phyloP scores from a whole-genome alignment of 306 rosid species.

The Clitoria ternatea region DNA sequence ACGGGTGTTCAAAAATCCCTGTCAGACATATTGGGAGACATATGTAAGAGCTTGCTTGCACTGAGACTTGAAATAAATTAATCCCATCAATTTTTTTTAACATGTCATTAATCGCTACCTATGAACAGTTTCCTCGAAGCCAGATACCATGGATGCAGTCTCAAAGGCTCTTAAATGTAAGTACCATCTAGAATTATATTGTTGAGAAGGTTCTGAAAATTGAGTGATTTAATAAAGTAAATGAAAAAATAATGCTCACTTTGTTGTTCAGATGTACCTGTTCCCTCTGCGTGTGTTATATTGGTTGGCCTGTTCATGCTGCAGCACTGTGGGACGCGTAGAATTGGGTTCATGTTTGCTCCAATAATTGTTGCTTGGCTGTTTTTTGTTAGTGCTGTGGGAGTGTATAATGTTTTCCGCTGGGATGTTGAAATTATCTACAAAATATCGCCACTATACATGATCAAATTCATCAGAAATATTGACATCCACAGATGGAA shows the following conservation, averaged over 20 bases:
- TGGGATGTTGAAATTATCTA: conserved; percentile 55
- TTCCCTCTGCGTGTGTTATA: conserved; percentile 67
- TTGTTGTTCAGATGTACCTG: conserved; percentile 55
- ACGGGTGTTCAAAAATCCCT: conserved; percentile 62
- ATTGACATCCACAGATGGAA: conserved; percentile 45
- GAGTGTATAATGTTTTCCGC: conserved; percentile 42
- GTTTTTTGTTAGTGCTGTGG: conserved; percentile 48
- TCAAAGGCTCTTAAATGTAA: conserved; percentile 53
- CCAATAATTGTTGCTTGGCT: conserved; percentile 72
- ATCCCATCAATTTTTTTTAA: background rate
- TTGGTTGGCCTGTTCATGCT: conserved; percentile 71
- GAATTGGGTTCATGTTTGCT: conserved; percentile 75
- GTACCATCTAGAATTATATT: too few species aligned
- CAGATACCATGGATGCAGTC: conserved; percentile 20
- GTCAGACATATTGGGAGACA: conserved; percentile 27
- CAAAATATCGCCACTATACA: conserved; percentile 55
- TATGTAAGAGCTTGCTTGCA: conserved; percentile 41
- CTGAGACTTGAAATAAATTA: background rate
- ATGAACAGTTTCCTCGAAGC: conserved; percentile 47
- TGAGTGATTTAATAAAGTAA: too few species aligned
- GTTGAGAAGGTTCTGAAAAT: too few species aligned
- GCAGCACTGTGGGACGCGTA: conserved; percentile 67
- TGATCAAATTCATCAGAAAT: conserved; percentile 51
- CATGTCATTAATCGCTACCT: background rate
- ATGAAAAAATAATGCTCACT: background rate